Conservation (phyloP, 2,329 filamentous ascomycete species). For the Colletotrichum musicola region DNA sequence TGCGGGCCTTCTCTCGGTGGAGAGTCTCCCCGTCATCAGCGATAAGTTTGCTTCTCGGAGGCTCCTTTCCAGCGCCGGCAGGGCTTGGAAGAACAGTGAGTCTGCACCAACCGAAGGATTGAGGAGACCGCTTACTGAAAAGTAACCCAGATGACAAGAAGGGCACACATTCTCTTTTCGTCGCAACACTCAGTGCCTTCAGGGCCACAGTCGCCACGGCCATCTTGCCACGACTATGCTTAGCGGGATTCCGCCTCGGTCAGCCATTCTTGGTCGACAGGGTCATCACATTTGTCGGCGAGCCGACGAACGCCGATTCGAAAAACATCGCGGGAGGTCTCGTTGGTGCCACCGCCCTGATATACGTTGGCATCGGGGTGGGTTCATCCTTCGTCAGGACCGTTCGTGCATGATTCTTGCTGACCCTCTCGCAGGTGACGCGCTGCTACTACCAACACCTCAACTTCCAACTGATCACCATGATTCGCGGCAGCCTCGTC, state of each 20-base stretch:
- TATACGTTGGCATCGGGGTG: conserved; percentile 43
- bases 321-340: conserved; percentile 41
- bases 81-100: neutral
- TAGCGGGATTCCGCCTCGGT: conserved; percentile 13
- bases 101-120: neutral
- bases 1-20: neutral
- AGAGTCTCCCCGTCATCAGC: neutral
- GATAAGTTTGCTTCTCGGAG: neutral
- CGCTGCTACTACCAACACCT: conserved; percentile 48
- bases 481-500: conserved; percentile 50
- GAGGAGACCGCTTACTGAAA: neutral
- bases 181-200: neutral
- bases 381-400: neutral
- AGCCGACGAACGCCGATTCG: neutral
- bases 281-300: conserved; percentile 34
- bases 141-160: neutral
- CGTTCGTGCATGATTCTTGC: neutral
- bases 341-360: conserved; percentile 42
- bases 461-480: conserved; percentile 50
- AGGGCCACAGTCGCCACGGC: neutral
- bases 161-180: neutral
- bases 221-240: neutral
- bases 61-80: neutral
- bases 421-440: conserved; percentile 26
- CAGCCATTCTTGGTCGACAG: conserved; percentile 43